Conservation (phyloP, 257 asterid genomes). For the Solanum bukasovii region DNA sequence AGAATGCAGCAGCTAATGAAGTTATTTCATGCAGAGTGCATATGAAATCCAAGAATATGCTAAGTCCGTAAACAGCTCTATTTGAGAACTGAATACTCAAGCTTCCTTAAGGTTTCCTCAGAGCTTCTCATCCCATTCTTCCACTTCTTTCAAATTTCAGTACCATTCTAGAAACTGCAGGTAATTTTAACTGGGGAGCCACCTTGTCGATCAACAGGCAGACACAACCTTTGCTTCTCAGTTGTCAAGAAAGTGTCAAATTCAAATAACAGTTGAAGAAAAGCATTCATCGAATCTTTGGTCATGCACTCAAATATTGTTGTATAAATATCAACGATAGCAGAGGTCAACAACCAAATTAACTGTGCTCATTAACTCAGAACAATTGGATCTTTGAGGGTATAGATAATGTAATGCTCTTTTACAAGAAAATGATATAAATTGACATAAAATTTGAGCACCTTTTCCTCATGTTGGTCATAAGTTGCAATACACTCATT, state of each 20-base stretch:
- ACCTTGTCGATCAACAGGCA: not conserved
- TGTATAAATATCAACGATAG: not conserved
- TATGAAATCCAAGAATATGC: not conserved
- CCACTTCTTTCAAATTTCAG: not conserved
- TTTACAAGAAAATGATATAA: not conserved
- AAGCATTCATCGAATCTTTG: not conserved
- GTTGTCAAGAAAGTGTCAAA: not conserved
- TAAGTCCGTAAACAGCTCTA: not conserved
- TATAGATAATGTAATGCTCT: not conserved
- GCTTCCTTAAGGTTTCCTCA: not conserved
- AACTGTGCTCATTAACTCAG: not conserved
- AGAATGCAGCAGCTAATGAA: not conserved
- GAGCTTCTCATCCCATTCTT: not conserved
- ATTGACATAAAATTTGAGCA: conserved; percentile 8
- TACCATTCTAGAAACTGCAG: not conserved
- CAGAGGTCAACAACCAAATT: not conserved
- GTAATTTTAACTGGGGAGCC: not conserved
- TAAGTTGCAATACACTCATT: conserved; percentile 93
- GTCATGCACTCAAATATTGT: not conserved
- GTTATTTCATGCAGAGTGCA: not conserved
- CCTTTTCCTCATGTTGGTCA: conserved; percentile 95
- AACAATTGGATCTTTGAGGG: not conserved
- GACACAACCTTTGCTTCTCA: not conserved
- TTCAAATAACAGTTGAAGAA: not conserved
- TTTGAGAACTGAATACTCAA: not conserved